These are phyloP conservation scores for Elsinoe fawcettii DNA, from an alignment of 2,329 filamentous ascomycete species.

Conservation along the genomic window DNA sequence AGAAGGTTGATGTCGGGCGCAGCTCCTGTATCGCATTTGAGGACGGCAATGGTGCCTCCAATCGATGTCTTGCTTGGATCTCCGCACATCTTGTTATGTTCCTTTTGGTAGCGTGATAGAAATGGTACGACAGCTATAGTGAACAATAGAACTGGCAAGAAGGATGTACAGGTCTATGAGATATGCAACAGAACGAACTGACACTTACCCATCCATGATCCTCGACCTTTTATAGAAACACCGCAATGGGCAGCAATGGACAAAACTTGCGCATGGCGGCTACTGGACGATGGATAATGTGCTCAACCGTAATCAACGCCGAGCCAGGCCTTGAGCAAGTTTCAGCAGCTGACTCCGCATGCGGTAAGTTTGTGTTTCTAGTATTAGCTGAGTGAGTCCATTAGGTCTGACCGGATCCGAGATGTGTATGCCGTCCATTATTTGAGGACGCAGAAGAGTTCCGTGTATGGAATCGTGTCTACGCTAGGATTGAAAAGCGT, in stretches of 20 bases:
- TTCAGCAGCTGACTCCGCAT: background rate
- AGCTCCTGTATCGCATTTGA: conserved; percentile 8
- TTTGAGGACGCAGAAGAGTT: background rate
- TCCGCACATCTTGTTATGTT: background rate
- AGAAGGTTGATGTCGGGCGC: conserved; percentile 14
- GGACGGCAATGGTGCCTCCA: conserved; percentile 12
- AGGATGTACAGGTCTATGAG: background rate
- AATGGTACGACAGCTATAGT: background rate
- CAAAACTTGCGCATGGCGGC: conserved; percentile 13
- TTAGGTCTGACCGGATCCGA: background rate
- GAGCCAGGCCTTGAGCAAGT: conserved; percentile 13
- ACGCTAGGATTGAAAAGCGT: background rate
- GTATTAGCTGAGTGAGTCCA: background rate
- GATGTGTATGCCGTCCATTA: background rate
- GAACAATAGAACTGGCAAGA: background rate
- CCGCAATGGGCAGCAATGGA: conserved; percentile 9
- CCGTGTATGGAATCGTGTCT: background rate
- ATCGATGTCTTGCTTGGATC: conserved; percentile 1
- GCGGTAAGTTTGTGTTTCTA: background rate
- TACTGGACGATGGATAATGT: conserved; percentile 7
- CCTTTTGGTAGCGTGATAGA: background rate
- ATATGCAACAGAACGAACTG: background rate
- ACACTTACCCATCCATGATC: background rate
- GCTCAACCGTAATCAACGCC: conserved; percentile 14
- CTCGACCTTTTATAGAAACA: conserved; percentile 2